Evolutionary conservation across 306 rosid genomes (phyloP), one percentile per base, ranked within the genome.

Genomic region (Macrotyloma uniflorum): DNA sequence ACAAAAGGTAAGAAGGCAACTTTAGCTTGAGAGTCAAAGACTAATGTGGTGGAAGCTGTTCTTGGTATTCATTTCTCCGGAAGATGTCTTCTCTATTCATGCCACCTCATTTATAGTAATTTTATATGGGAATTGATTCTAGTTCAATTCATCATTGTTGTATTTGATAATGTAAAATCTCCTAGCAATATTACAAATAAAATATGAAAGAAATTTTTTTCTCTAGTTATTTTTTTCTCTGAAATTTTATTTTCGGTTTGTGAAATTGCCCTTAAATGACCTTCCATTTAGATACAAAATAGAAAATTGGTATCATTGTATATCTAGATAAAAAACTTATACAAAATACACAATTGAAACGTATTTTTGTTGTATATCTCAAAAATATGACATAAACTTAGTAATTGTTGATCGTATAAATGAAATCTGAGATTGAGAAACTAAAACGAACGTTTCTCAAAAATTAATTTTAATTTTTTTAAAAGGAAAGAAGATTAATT

Each of bases 1-100:
- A 84, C 92, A 35, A 95, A 92, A 81, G 98, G 98, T 82, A 95
- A 92, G 91, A 83, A 89, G 80, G 93, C 98, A 75, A 95, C 98
- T 61, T 89, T 95, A 75, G 98, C 98, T 9, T 94, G 87, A 88
- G 19, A 11, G 43, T 36, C 67, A 67, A 53, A 81, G 49, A 67
- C 47, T 70, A 69, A 38, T 26, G 54, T 1, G 20, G 83, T 74
- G 28, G 76, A 70, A 76, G 67, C 59, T n/a, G 55, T 65, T 61
- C 16, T 62, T 67, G 74, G 73, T 46, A 71, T 67, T 51, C n/a
- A 61, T 63, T 53, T 67, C 67, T 54, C 24, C 5, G 3, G 67
- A 78, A 32, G 62, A 66, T 28, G 64, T 20, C 32, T 68, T 28
- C 57, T 16, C 54, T 38, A 22, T 74, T 80, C 46, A 32, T 68